Evolutionary conservation across 305 asterid species (phyloP).

Genomic region (Ruellia speciosa): DNA sequence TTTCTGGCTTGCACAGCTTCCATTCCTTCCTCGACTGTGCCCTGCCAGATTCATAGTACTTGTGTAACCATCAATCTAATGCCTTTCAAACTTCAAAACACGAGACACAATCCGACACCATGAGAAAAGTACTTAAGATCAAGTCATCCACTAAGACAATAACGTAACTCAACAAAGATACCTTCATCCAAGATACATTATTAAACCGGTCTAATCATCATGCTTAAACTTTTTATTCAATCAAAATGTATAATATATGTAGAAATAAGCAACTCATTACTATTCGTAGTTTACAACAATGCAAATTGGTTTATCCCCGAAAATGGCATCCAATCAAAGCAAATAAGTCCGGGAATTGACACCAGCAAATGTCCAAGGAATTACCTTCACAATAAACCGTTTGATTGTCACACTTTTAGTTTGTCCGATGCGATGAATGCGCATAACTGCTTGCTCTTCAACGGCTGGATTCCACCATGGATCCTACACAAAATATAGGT

Average conservation of each 20-base stretch:
- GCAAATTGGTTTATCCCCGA: neutral
- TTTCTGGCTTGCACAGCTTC: constrained; percentile 94
- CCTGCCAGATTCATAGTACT: constrained; percentile 29
- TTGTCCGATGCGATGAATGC: constrained; percentile 97
- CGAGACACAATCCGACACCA: too few species aligned
- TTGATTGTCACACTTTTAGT: constrained; percentile 65
- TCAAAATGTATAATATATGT: neutral
- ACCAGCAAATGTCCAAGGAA: neutral
- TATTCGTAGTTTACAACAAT: too few species aligned
- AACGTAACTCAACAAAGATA: neutral
- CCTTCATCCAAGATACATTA: neutral
- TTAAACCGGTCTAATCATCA: neutral
- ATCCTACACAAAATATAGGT: constrained; percentile 40
- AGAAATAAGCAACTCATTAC: neutral
- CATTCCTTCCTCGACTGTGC: constrained; percentile 93
- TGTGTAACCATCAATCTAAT: neutral
- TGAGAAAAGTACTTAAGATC: neutral
- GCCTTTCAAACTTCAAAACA: too few species aligned
- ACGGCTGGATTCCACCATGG: constrained; percentile 99
- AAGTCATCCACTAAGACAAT: neutral
- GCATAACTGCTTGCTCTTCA: constrained; percentile 98
- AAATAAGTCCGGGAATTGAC: neutral
- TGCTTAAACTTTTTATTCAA: too few species aligned
- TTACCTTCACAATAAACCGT: constrained; percentile 83
- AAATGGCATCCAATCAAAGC: neutral